Evolutionary conservation across 2,329 filamentous ascomycete genomes (phyloP), one percentile per base, ranked within the genome.

Genomic region (Pyrenochaeta sp.): DNA sequence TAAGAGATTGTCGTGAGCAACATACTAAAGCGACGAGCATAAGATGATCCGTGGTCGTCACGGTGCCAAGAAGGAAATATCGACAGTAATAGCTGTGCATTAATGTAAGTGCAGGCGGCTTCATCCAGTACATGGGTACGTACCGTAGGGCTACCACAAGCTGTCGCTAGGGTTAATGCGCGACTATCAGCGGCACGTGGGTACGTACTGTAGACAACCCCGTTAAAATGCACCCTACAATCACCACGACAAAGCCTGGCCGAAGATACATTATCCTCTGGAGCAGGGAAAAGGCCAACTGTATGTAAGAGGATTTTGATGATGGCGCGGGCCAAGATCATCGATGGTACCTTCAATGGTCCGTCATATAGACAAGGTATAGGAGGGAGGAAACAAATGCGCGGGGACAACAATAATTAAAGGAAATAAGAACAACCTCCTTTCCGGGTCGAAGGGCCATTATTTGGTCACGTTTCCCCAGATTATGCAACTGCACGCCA

Each of bases 21-120:
- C 63, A 47, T 51, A 70, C 66, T 26, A 69, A 37, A 38, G 67
- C 66, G 14, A 52, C 38, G 1, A 68, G 45, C 64, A 70, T 70
- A 20, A 70, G 54, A 49, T 69, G 66, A 41, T 70, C 67, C 5
- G 64, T 63, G 3, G 58, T 55, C 7, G 60, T 61, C 11, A 69
- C 26, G 2, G 58, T 49, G 14, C 66, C 63, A 47, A 68, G 64
- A 7, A 63, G 54, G 29, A 58, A 67, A 44, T 62, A 61, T n/a
- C 67, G 66, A 44, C 64, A 67, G 43, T 64, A 70, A 44, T 68
- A 70, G 38, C 67, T 69, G 29, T 40, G 20, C 11, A 18, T n/a
- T 10, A 18, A 11, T 57, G n/a, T 20, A 57, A 45, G 29, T 17
- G 10, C 20, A 15, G 6, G 5, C 24, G 9, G 7, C 15, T 14